A percentile compares a stretch with the other conserved stretches of the same genome.
Evolutionary conservation across 257 asterid species (phyloP).

Genomic region (Plantago major): DNA sequence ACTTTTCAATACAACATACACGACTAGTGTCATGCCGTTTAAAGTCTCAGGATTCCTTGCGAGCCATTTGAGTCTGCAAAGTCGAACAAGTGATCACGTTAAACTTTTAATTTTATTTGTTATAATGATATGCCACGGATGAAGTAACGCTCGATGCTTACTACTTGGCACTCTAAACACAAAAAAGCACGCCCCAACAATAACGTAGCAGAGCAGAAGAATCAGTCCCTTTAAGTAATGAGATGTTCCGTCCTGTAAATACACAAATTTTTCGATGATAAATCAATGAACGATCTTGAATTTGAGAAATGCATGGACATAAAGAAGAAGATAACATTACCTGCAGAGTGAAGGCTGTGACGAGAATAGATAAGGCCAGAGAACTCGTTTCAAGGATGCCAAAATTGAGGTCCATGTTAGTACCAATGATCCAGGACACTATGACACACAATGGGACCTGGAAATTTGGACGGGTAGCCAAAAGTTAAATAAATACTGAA

Average conservation of each 20-base stretch:
- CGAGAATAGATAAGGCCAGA: constrained; percentile 60
- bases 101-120: no score
- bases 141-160: constrained; percentile 23
- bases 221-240: constrained; percentile 87
- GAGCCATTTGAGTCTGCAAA: constrained; percentile 15
- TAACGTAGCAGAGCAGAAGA: constrained; percentile 66
- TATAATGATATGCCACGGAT: neutral
- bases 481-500: no score
- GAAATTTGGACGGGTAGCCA: neutral
- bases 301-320: neutral
- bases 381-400: constrained; percentile 55
- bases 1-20: no score
- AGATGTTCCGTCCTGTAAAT: constrained; percentile 78
- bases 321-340: constrained; percentile 21
- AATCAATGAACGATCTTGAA: neutral
- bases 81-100: no score
- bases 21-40: neutral
- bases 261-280: neutral
- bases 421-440: constrained; percentile 65
- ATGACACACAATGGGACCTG: constrained; percentile 67
- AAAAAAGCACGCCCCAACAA: constrained; percentile 71
- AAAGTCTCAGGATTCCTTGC: neutral
- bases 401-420: constrained; percentile 63
- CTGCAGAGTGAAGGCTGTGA: constrained; percentile 69
- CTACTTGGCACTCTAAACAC: constrained; percentile 40